A percentile compares a stretch with the other conserved stretches of the same genome.
These are phyloP conservation scores for Gossypium rotundifolium DNA, from an alignment of 345 rosid species.

Conservation along the genomic window DNA sequence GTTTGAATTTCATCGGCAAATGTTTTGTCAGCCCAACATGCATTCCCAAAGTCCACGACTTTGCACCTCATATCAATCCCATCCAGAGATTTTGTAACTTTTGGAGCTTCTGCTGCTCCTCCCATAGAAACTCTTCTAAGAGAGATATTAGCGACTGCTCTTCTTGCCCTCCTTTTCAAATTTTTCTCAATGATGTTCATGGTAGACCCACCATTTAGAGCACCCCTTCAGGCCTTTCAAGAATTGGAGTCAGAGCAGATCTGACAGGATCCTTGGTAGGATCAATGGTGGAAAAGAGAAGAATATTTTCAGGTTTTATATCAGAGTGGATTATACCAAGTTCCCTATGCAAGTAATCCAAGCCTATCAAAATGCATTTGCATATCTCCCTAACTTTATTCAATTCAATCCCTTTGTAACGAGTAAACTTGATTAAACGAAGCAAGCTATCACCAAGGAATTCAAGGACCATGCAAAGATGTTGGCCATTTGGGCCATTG, in stretches of 20 bases:
- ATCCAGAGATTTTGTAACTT: slow-evolving; percentile 51
- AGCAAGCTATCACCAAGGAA: slow-evolving; percentile 94
- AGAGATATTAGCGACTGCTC: slow-evolving; percentile 84
- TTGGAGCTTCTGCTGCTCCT: slow-evolving; percentile 24
- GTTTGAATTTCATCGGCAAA: slow-evolving; percentile 94
- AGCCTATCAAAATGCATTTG: slow-evolving; percentile 68
- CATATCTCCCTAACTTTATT: slow-evolving; percentile 82
- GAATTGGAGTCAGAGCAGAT: slow-evolving; percentile 60
- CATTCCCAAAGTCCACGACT: slow-evolving; percentile 97
- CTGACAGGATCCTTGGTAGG: slow-evolving; percentile 80
- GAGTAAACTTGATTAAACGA: slow-evolving; percentile 69
- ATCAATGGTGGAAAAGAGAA: slow-evolving; percentile 79
- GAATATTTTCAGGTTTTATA: slow-evolving; percentile 94
- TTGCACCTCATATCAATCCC: slow-evolving; percentile 89
- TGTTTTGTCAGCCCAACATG: slow-evolving; percentile 81
- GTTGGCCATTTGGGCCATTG: slow-evolving; percentile 91
- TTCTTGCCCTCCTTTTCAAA: slow-evolving; percentile 82
- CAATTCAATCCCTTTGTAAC: slow-evolving; percentile 66
- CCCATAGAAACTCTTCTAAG: slow-evolving; percentile 67
- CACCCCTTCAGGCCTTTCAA: slow-evolving; percentile 86
- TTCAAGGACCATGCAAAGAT: slow-evolving; percentile 94
- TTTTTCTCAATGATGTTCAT: slow-evolving; percentile 84
- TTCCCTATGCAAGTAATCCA: slow-evolving; percentile 89
- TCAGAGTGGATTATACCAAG: slow-evolving; percentile 83
- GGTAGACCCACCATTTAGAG: slow-evolving; percentile 50